phyloP scores from a whole-genome alignment of 257 asterid species.

The Nicotiana attenuata region DNA sequence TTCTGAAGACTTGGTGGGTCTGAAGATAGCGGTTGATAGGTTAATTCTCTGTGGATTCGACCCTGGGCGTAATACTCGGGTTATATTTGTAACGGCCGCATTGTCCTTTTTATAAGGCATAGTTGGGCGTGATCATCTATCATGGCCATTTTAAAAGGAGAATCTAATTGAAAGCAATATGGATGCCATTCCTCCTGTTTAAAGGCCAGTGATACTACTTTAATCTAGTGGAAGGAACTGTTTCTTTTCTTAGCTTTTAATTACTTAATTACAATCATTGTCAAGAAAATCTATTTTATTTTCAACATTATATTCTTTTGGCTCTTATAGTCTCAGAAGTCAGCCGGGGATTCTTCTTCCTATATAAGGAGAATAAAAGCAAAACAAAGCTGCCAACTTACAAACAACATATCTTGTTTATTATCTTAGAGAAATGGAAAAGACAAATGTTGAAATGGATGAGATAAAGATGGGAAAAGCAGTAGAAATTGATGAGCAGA shows the following conservation, averaged over 20 bases:
- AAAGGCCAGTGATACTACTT: background rate
- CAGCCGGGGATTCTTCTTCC: constrained; percentile 10
- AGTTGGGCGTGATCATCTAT: no score
- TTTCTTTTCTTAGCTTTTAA: background rate
- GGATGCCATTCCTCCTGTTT: constrained; percentile 14
- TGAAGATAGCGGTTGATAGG: no score
- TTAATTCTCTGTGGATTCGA: no score
- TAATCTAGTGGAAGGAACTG: background rate
- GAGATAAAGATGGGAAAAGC: constrained; percentile 19
- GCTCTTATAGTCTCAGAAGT: background rate
- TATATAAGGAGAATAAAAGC: constrained; percentile 29
- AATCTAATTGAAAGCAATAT: background rate
- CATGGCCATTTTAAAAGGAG: no score
- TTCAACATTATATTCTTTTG: background rate
- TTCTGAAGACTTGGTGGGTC: no score
- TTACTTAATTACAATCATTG: background rate
- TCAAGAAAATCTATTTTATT: constrained; percentile 2
- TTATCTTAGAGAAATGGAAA: background rate
- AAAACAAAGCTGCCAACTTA: constrained; percentile 18
- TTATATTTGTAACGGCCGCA: no score
- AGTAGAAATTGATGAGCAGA: constrained; percentile 36
- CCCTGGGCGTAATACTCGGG: no score
- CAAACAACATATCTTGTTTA: background rate
- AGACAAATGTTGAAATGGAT: constrained; percentile 31
- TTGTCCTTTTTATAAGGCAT: no score